Evolutionary conservation across 139 green algal genomes (phyloP).

Genomic region (Closterium sp.): DNA sequence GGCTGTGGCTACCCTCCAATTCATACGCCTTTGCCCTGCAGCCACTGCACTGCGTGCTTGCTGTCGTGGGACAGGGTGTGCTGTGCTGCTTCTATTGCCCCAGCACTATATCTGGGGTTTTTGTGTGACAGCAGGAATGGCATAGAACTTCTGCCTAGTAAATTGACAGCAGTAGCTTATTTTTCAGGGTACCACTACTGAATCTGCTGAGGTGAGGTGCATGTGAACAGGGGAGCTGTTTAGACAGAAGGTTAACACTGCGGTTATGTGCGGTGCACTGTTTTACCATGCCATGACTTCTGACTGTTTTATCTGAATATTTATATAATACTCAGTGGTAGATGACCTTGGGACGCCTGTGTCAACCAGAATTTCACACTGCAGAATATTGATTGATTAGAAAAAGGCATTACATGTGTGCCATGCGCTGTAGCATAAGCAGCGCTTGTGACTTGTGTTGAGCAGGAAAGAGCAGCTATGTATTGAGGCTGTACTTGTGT

Average conservation of each 20-base stretch:
- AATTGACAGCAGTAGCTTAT: background rate
- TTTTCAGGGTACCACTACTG: too few species aligned
- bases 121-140: background rate
- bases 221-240: too few species aligned
- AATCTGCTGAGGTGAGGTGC: too few species aligned
- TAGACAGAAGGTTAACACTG: too few species aligned
- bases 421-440: background rate
- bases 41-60: background rate
- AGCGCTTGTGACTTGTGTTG: background rate
- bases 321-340: too few species aligned
- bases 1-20: background rate
- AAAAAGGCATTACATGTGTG: too few species aligned
- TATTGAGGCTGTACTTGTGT: slow-evolving; percentile 58
- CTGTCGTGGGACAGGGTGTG: background rate
- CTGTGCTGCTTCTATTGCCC: background rate
- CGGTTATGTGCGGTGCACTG: too few species aligned
- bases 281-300: too few species aligned
- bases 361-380: too few species aligned
- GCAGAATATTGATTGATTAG: too few species aligned
- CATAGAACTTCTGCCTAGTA: background rate
- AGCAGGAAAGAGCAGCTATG: background rate
- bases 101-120: background rate
- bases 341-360: too few species aligned
- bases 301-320: too few species aligned
- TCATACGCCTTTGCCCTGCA: background rate